phyloP scores from a whole-genome alignment of 805 yeast genomes.

The Metschnikowia reukaufii region DNA sequence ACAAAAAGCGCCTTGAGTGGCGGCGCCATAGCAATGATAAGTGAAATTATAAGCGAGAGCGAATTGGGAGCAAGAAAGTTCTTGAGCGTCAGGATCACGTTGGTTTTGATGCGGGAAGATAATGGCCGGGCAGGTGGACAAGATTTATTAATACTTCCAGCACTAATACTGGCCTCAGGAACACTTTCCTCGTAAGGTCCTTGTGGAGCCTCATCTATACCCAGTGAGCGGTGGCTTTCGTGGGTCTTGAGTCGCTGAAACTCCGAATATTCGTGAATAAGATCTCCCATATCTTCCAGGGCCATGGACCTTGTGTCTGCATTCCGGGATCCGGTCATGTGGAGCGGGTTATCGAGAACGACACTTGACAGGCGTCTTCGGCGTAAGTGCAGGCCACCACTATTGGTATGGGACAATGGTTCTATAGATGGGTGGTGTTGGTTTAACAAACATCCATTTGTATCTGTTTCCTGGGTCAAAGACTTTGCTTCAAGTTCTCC shows the following conservation, averaged over 20 bases:
- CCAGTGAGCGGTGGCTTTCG: slow-evolving; percentile 14
- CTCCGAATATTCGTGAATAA: slow-evolving; percentile 48
- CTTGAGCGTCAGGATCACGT: slow-evolving; percentile 26
- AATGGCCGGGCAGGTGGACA: too few species aligned
- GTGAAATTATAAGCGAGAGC: slow-evolving; percentile 60
- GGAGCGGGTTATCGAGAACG: slow-evolving; percentile 16
- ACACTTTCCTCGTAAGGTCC: not conserved
- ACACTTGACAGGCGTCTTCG: slow-evolving; percentile 4
- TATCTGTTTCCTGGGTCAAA: not conserved
- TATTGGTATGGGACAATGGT: not conserved
- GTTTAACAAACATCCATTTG: too few species aligned
- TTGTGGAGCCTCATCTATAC: not conserved
- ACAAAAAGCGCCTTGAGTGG: slow-evolving; percentile 59
- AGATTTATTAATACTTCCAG: too few species aligned
- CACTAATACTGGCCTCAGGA: too few species aligned
- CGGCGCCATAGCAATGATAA: slow-evolving; percentile 79
- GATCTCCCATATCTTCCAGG: slow-evolving; percentile 39
- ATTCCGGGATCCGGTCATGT: slow-evolving; percentile 21
- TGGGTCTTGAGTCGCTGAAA: slow-evolving; percentile 33
- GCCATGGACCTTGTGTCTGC: slow-evolving; percentile 26
- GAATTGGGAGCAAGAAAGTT: slow-evolving; percentile 74
- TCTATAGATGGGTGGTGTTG: not conserved
- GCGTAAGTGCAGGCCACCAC: slow-evolving; percentile 3
- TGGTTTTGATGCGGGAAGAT: not conserved
- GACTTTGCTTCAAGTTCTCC: slow-evolving; percentile 10